These are phyloP conservation scores for Trichophyton benhamiae DNA, from an alignment of 2,329 filamentous ascomycete genomes.

Conservation along the genomic window DNA sequence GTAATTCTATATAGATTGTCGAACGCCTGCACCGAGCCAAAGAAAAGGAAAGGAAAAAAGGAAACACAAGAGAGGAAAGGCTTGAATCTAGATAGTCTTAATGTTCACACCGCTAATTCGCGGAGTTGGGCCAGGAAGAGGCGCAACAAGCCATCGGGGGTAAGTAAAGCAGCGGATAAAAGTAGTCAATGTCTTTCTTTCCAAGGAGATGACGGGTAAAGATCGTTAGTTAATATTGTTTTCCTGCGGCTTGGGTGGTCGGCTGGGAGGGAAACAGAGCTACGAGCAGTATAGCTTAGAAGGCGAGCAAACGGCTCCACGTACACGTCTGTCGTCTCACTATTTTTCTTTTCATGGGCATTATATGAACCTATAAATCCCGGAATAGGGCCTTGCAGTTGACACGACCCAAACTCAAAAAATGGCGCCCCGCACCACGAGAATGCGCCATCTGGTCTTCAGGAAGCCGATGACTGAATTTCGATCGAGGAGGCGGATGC, in stretches of 20 bases:
- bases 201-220: not conserved
- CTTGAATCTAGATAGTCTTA: conserved; percentile 2
- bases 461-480: not conserved
- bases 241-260: not conserved
- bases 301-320: not conserved
- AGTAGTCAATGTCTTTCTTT: not conserved
- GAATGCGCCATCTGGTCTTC: conserved; percentile 1
- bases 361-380: conserved; percentile 5
- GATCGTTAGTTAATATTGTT: not conserved
- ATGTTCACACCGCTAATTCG: conserved; percentile 6
- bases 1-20: not conserved
- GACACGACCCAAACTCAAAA: conserved; percentile 5
- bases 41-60: not conserved
- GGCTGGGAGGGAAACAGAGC: not conserved
- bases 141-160: not conserved
- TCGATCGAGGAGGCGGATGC: not conserved
- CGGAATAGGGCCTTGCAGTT: not conserved
- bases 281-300: conserved; percentile 1
- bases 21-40: conserved; percentile 1
- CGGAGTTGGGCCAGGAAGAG: not conserved
- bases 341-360: conserved; percentile 2
- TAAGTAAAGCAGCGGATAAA: not conserved
- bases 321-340: conserved; percentile 3
- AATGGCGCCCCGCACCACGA: conserved; percentile 1
- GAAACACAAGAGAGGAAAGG: not conserved